Conservation (phyloP, 176 grass and related monocot species). For the Raddia distichophylla region DNA sequence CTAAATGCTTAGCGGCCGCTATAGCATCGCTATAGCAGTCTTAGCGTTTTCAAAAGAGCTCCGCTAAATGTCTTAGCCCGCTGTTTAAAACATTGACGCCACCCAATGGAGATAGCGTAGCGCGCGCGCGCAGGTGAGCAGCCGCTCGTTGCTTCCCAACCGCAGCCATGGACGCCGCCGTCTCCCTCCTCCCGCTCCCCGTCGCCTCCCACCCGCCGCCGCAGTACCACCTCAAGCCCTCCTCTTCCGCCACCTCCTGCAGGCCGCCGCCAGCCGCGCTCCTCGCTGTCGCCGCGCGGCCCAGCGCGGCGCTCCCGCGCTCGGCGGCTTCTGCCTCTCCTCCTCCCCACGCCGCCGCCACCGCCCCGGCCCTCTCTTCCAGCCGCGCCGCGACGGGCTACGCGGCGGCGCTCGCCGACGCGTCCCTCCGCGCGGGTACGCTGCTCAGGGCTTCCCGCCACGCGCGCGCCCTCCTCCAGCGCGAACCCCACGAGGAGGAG, state of each 20-base stretch:
- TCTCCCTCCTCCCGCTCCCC: slow-evolving; percentile 35
- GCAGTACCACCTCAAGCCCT: not conserved
- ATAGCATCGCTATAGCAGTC: too few species aligned
- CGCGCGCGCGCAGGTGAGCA: not conserved
- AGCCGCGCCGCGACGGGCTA: slow-evolving; percentile 49
- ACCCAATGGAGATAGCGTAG: too few species aligned
- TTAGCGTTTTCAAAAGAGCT: too few species aligned
- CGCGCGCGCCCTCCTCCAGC: slow-evolving; percentile 34
- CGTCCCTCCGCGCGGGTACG: slow-evolving; percentile 37
- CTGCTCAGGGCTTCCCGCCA: slow-evolving; percentile 30
- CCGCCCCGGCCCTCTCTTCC: not conserved
- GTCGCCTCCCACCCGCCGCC: slow-evolving; percentile 19
- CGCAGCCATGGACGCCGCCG: slow-evolving; percentile 48
- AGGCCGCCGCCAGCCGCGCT: not conserved
- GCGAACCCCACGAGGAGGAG: not conserved
- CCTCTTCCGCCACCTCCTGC: slow-evolving; percentile 9
- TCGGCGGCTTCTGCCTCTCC: not conserved
- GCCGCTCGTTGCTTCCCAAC: not conserved
- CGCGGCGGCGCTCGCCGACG: slow-evolving; percentile 55
- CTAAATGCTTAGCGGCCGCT: too few species aligned
- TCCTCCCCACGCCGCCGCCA: not conserved
- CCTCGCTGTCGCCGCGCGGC: not conserved
- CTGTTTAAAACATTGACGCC: too few species aligned
- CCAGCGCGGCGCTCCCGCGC: not conserved
- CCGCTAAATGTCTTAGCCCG: too few species aligned